Conservation (phyloP, 805 yeast genomes). For the Schizosaccharomyces octosporus region DNA sequence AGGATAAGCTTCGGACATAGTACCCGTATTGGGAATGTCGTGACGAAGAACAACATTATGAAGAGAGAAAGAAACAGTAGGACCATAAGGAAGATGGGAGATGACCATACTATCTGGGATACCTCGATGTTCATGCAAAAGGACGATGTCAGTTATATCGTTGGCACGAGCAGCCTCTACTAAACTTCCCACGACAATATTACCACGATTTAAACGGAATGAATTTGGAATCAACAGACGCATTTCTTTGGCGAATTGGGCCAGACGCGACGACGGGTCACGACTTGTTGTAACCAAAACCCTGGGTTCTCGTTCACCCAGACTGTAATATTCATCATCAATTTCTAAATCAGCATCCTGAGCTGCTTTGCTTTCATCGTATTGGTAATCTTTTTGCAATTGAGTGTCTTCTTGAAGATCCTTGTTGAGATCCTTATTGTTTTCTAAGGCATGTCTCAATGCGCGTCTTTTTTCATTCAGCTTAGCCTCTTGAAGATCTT, state of each 20-base stretch:
- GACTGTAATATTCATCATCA: slow-evolving; percentile 80
- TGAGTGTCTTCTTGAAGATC: slow-evolving; percentile 73
- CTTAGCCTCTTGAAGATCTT: slow-evolving; percentile 71
- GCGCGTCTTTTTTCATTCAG: slow-evolving; percentile 68
- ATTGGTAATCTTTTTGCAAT: slow-evolving; percentile 58
- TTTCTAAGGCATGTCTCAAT: slow-evolving; percentile 64
- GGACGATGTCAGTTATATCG: slow-evolving; percentile 59
- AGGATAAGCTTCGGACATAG: slow-evolving; percentile 76
- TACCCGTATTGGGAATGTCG: slow-evolving; percentile 66
- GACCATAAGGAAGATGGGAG: slow-evolving; percentile 94
- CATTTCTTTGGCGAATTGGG: slow-evolving; percentile 82
- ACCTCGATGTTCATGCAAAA: slow-evolving; percentile 93
- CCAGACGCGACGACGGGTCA: slow-evolving; percentile 60
- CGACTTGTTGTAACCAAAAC: slow-evolving; percentile 82
- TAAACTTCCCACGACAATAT: slow-evolving; percentile 58
- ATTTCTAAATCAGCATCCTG: slow-evolving; percentile 20
- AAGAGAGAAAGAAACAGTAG: slow-evolving; percentile 77
- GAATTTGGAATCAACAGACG: slow-evolving; percentile 74
- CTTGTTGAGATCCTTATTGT: slow-evolving; percentile 72
- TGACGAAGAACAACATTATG: slow-evolving; percentile 90
- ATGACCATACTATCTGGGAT: slow-evolving; percentile 83
- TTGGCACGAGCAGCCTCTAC: slow-evolving; percentile 64
- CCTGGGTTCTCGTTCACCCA: slow-evolving; percentile 78
- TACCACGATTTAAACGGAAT: slow-evolving; percentile 79
- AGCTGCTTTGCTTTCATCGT: slow-evolving; percentile 46